Evolutionary conservation across 306 rosid species (phyloP).

Genomic region (Begonia peltatifolia): DNA sequence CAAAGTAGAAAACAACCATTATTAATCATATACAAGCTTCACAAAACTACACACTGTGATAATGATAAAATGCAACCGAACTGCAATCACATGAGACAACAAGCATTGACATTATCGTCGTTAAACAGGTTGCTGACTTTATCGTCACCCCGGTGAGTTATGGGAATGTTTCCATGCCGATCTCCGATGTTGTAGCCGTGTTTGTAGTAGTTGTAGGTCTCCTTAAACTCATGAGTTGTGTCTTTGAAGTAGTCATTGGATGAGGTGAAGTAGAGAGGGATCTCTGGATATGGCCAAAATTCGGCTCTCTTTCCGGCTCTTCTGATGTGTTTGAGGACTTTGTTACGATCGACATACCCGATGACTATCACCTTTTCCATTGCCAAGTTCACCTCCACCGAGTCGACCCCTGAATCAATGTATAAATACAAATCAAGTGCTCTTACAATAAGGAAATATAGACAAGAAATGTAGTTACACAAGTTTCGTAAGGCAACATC

Average conservation of each 20-base stretch:
- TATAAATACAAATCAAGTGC: not conserved
- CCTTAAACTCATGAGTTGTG: constrained; percentile 55
- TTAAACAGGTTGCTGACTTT: constrained; percentile 89
- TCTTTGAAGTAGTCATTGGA: constrained; percentile 52
- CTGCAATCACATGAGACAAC: constrained; percentile 48
- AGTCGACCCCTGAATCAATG: constrained; percentile 47
- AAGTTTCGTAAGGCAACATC: too few species aligned
- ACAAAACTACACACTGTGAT: too few species aligned
- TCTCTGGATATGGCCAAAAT: constrained; percentile 77
- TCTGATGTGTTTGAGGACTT: constrained; percentile 68
- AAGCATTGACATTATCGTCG: constrained; percentile 89
- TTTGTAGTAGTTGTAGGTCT: constrained; percentile 73
- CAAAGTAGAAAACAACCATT: too few species aligned
- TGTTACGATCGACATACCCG: constrained; percentile 73
- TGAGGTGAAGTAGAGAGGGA: constrained; percentile 73
- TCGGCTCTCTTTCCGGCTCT: constrained; percentile 89
- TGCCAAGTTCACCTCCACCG: constrained; percentile 55
- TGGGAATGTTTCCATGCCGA: constrained; percentile 53
- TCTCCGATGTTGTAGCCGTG: constrained; percentile 84
- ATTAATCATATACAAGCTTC: too few species aligned
- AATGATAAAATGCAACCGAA: not conserved
- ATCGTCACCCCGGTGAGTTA: constrained; percentile 73
- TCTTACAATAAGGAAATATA: not conserved
- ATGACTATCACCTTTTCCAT: constrained; percentile 63
- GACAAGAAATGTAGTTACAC: not conserved